phyloP scores from a whole-genome alignment of 148 eudicot species.

The Dianthus caryophyllus region DNA sequence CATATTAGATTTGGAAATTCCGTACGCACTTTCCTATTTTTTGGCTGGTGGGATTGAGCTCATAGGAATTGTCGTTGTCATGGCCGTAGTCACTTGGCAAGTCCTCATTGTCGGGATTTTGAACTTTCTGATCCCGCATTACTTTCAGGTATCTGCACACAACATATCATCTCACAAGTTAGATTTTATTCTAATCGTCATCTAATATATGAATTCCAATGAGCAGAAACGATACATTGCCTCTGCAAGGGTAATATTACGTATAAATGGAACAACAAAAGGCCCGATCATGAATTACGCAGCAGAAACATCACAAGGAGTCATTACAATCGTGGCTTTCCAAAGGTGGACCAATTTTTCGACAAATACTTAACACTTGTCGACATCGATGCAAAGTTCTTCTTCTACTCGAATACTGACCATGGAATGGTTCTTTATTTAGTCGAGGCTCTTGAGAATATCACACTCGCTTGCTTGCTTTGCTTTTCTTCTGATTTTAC shows the following conservation, averaged over 20 bases:
- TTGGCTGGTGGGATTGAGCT: conserved; percentile 23
- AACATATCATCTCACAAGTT: neutral
- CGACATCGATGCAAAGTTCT: conserved; percentile 65
- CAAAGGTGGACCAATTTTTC: conserved; percentile 47
- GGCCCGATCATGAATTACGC: conserved; percentile 48
- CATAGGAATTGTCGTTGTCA: conserved; percentile 24
- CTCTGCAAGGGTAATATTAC: conserved; percentile 55
- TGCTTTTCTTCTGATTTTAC: conserved; percentile 47
- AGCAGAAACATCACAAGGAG: conserved; percentile 55
- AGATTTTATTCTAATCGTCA: neutral
- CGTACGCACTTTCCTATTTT: conserved; percentile 35
- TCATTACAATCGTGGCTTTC: conserved; percentile 56
- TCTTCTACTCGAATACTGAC: conserved; percentile 49
- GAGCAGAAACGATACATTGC: conserved; percentile 48
- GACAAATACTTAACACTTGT: conserved; percentile 44
- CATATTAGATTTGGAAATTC: conserved; percentile 20
- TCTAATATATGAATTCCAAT: neutral
- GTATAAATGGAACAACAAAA: conserved; percentile 64
- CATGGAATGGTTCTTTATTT: conserved; percentile 58
- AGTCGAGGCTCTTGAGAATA: conserved; percentile 62
- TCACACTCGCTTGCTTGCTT: conserved; percentile 52
- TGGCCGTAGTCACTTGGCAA: conserved; percentile 56
- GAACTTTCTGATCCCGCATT: conserved; percentile 36
- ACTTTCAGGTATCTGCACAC: conserved; percentile 42
- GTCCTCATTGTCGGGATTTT: conserved; percentile 42